These are phyloP conservation scores for Clonostachys solani DNA, from an alignment of 2,329 filamentous ascomycete species.

Conservation along the genomic window DNA sequence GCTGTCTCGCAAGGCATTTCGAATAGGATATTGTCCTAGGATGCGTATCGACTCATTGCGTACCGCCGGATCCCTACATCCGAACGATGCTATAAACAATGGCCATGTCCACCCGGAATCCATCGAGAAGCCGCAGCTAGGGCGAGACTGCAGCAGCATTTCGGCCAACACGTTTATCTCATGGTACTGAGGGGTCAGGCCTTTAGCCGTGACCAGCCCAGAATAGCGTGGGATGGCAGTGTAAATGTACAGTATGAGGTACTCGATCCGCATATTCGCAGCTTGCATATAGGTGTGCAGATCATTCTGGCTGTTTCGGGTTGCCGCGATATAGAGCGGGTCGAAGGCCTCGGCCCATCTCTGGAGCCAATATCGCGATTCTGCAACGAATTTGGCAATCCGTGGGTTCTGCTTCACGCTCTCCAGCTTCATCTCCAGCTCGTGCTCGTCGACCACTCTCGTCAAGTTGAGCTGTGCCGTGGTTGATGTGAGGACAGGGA, in stretches of 20 bases:
- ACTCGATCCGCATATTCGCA: slow-evolving; percentile 36
- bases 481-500: slow-evolving; percentile 24
- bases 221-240: slow-evolving; percentile 30
- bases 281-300: slow-evolving; percentile 22
- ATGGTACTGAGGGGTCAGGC: slow-evolving; percentile 33
- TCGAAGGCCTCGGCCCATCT: slow-evolving; percentile 32
- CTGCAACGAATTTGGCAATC: slow-evolving; percentile 24
- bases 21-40: slow-evolving; percentile 31
- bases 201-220: slow-evolving; percentile 24
- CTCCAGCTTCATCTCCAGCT: slow-evolving; percentile 20
- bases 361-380: slow-evolving; percentile 29
- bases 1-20: slow-evolving; percentile 38
- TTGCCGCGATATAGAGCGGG: slow-evolving; percentile 21
- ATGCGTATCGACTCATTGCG: slow-evolving; percentile 33
- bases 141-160: slow-evolving; percentile 25
- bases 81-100: slow-evolving; percentile 32
- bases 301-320: slow-evolving; percentile 13
- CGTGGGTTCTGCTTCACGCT: slow-evolving; percentile 20
- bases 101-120: slow-evolving; percentile 41
- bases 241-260: slow-evolving; percentile 33
- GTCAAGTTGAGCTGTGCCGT: slow-evolving; percentile 22
- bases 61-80: slow-evolving; percentile 30
- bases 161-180: slow-evolving; percentile 33
- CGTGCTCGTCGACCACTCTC: slow-evolving; percentile 13
- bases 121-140: slow-evolving; percentile 35